phyloP scores from a whole-genome alignment of 495 filamentous ascomycete species.

The Podospora tetraspora region DNA sequence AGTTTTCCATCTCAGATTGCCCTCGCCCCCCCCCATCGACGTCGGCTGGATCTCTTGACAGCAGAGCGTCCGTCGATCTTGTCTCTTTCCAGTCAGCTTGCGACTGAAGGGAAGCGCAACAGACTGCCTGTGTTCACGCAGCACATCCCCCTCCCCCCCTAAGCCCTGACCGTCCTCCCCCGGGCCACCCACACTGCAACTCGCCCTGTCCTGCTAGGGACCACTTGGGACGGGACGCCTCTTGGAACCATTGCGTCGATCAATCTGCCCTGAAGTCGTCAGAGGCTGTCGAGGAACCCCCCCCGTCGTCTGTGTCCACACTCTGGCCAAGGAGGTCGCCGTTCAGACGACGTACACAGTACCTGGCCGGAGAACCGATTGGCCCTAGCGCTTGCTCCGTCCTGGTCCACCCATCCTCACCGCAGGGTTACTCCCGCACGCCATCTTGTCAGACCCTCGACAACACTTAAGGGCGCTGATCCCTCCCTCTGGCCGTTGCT shows the following conservation, averaged over 20 bases:
- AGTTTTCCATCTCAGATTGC: constrained; percentile 16
- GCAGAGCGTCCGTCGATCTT: constrained; percentile 20
- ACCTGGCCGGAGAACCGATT: constrained; percentile 36
- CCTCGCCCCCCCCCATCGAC: constrained; percentile 15
- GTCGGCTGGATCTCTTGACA: constrained; percentile 23
- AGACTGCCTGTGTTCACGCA: constrained; percentile 14
- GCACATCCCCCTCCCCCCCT: constrained; percentile 18
- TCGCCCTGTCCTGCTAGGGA: constrained; percentile 29
- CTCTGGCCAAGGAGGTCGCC: constrained; percentile 40
- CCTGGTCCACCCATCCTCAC: constrained; percentile 18
- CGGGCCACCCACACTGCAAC: constrained; percentile 23
- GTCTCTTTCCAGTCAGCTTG: constrained; percentile 7
- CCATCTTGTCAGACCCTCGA: constrained; percentile 37
- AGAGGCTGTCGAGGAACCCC: constrained; percentile 27
- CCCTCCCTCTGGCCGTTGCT: constrained; percentile 47
- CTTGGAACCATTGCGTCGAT: constrained; percentile 34
- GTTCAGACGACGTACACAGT: constrained; percentile 37
- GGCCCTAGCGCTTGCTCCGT: constrained; percentile 24
- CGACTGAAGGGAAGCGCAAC: constrained; percentile 16
- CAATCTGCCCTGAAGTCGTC: constrained; percentile 41
- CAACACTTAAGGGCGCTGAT: constrained; percentile 76
- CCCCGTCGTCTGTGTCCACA: constrained; percentile 31
- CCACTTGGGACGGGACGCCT: constrained; percentile 35
- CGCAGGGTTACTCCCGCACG: constrained; percentile 33
- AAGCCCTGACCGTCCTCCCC: constrained; percentile 20